These are phyloP conservation scores for Xylaria sp. DNA, from an alignment of 2,329 filamentous ascomycete genomes.

Conservation along the genomic window DNA sequence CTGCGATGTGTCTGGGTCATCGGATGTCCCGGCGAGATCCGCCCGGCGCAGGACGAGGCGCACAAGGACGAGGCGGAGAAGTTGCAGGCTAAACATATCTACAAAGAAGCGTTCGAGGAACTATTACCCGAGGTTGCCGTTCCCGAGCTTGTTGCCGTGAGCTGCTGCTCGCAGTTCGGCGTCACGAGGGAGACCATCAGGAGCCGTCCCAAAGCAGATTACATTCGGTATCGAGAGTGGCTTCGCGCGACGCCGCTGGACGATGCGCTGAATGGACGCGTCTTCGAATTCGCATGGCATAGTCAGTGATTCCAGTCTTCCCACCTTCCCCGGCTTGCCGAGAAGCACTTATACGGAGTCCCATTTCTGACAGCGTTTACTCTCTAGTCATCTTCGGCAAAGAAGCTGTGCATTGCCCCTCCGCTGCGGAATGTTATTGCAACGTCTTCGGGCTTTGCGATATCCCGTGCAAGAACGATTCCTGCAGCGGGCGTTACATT, in stretches of 20 bases:
- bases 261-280: constrained; percentile 61
- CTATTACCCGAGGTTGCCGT: constrained; percentile 50
- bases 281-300: constrained; percentile 72
- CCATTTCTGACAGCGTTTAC: constrained; percentile 46
- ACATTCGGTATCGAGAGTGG: constrained; percentile 64
- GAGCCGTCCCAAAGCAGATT: constrained; percentile 56
- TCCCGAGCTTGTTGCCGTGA: constrained; percentile 56
- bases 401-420: constrained; percentile 63
- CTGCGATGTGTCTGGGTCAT: constrained; percentile 64
- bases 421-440: constrained; percentile 68
- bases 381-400: constrained; percentile 66
- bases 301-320: constrained; percentile 47
- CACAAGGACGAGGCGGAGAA: constrained; percentile 44
- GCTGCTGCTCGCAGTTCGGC: constrained; percentile 72
- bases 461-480: constrained; percentile 48
- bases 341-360: neutral
- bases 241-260: constrained; percentile 59
- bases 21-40: constrained; percentile 59
- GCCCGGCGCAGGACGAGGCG: constrained; percentile 46
- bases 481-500: constrained; percentile 62
- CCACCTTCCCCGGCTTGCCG: neutral
- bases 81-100: constrained; percentile 49
- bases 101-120: constrained; percentile 50
- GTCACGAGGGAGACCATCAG: constrained; percentile 60
- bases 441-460: constrained; percentile 67